Evolutionary conservation across 2,329 filamentous ascomycete species (phyloP).

Genomic region (Aureobasidium mangrovei): DNA sequence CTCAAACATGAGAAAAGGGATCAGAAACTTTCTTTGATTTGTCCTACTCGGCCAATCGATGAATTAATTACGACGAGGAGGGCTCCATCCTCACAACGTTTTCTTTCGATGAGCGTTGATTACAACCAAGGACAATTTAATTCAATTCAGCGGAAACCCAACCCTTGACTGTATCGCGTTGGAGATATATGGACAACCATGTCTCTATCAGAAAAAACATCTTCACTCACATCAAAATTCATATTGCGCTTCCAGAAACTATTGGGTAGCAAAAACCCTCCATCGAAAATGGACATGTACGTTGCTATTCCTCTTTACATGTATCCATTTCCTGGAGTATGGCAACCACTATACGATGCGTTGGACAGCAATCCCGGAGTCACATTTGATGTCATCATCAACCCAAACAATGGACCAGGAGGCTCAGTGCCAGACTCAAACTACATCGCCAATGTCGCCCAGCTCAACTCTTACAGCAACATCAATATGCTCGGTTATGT

Average conservation of each 20-base stretch:
- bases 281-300: constrained; percentile 3
- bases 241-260: neutral
- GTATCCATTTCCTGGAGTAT: constrained; percentile 20
- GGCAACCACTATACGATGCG: constrained; percentile 21
- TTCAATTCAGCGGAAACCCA: no score
- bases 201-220: neutral
- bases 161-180: no score
- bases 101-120: neutral
- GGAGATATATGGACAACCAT: neutral
- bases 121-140: neutral
- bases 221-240: neutral
- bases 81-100: neutral
- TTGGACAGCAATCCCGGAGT: constrained; percentile 14
- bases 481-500: constrained; percentile 25
- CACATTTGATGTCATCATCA: constrained; percentile 17
- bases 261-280: neutral
- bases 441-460: constrained; percentile 20
- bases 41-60: neutral
- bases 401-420: constrained; percentile 18
- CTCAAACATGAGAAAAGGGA: neutral
- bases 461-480: constrained; percentile 22
- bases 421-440: constrained; percentile 18
- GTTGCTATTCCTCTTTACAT: constrained; percentile 24
- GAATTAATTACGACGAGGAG: no score
- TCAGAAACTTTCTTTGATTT: neutral